phyloP scores from a whole-genome alignment of 208 protist genomes.

The Trypanosoma cruzi region DNA sequence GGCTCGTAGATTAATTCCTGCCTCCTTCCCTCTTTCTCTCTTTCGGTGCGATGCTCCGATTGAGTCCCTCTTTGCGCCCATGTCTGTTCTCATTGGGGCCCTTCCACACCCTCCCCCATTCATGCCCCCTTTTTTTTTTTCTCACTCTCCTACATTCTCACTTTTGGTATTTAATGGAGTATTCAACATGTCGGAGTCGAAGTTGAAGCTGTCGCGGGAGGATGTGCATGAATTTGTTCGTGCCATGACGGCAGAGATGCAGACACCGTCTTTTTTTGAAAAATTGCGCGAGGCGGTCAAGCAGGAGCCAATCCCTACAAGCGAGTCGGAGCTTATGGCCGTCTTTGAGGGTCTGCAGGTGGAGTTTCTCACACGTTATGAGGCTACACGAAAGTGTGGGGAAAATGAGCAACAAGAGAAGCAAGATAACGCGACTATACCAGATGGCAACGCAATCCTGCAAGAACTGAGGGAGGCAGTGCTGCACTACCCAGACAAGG shows the following conservation, averaged over 20 bases:
- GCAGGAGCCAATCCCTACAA: slow-evolving; percentile 36
- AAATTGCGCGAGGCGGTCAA: slow-evolving; percentile 32
- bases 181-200: slow-evolving; percentile 9
- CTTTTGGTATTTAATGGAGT: not conserved
- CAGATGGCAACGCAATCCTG: slow-evolving; percentile 43
- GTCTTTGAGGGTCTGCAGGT: slow-evolving; percentile 69
- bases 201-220: slow-evolving; percentile 30
- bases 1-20: not conserved
- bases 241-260: slow-evolving; percentile 51
- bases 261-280: slow-evolving; percentile 39
- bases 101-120: too few relatives aligned
- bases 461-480: slow-evolving; percentile 52
- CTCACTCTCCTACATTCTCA: slow-evolving; percentile 7
- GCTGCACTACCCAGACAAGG: slow-evolving; percentile 52
- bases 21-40: slow-evolving; percentile 22
- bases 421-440: not conserved
- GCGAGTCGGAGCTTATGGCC: slow-evolving; percentile 48
- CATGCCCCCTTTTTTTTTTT: slow-evolving; percentile 14
- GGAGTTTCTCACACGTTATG: slow-evolving; percentile 37
- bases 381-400: slow-evolving; percentile 6
- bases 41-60: too few relatives aligned
- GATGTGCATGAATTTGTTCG: slow-evolving; percentile 52
- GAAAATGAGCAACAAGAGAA: not conserved
- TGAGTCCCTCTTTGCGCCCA: too few relatives aligned
- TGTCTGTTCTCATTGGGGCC: too few relatives aligned